Percentiles rank a stretch among this genome's conserved stretches.
Evolutionary conservation across 768 basidiomycete genomes (phyloP).

Genomic region (Dioszegia crocea): DNA sequence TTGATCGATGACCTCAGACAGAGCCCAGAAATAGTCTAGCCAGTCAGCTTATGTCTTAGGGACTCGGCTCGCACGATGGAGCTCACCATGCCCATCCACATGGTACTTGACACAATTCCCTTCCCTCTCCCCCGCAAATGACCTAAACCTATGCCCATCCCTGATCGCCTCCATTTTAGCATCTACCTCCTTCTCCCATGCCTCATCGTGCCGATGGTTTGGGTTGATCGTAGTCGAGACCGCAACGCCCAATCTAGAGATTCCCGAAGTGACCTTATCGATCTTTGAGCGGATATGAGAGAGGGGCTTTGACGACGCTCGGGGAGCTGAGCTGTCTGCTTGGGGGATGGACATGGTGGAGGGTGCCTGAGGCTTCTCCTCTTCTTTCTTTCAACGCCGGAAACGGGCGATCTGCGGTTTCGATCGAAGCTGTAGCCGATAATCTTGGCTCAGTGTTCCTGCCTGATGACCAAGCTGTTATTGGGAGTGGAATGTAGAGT

Average conservation of each 20-base stretch:
- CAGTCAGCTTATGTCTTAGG: slow-evolving; percentile 2
- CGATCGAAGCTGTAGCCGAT: no score
- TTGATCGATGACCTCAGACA: slow-evolving; percentile 73
- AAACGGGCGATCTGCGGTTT: no score
- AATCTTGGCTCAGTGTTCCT: no score
- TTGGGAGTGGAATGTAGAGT: no score
- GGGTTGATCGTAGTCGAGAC: slow-evolving; percentile 43
- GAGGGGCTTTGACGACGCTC: slow-evolving; percentile 25
- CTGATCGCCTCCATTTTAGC: slow-evolving; percentile 67
- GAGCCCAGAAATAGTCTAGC: slow-evolving; percentile 85
- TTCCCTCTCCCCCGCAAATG: slow-evolving; percentile 70
- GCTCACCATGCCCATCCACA: slow-evolving; percentile 70
- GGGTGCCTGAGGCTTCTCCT: no score
- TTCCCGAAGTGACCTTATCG: slow-evolving; percentile 30
- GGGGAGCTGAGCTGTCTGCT: slow-evolving; percentile 18
- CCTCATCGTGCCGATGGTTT: slow-evolving; percentile 57
- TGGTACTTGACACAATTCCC: slow-evolving; percentile 81
- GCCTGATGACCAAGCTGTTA: no score
- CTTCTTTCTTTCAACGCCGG: no score
- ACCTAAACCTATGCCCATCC: slow-evolving; percentile 72
- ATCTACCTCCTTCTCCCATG: slow-evolving; percentile 58
- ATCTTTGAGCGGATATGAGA: slow-evolving; percentile 32
- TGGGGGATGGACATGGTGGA: slow-evolving; percentile 29
- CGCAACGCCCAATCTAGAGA: slow-evolving; percentile 33
- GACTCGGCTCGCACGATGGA: background rate